A percentile compares a stretch with the other conserved stretches of the same genome.
These are phyloP conservation scores for Tephrocybe sp. DNA, from an alignment of 768 basidiomycete genomes.

Conservation along the genomic window DNA sequence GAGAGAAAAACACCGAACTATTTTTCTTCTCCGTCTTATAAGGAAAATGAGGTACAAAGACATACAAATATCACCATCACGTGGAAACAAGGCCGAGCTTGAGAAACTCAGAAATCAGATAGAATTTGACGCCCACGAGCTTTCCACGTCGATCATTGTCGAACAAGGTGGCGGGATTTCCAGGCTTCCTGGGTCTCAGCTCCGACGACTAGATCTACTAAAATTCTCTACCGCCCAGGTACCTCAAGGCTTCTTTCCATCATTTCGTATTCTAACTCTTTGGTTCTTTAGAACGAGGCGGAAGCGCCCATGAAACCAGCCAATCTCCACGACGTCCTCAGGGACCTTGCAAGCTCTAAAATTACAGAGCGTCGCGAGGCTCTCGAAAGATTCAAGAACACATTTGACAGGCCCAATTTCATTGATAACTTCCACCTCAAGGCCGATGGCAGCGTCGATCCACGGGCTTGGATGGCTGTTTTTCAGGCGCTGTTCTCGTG, in stretches of 20 bases:
- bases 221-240: no score
- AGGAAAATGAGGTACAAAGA: not conserved
- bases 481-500: constrained; percentile 72
- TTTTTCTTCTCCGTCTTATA: not conserved
- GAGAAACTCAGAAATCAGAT: no score
- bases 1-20: not conserved
- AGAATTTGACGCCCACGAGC: no score
- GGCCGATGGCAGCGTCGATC: constrained; percentile 30
- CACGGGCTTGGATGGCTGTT: constrained; percentile 56
- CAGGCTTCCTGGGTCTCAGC: not conserved
- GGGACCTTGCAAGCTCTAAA: constrained; percentile 57
- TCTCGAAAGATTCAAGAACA: constrained; percentile 44
- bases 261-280: not conserved
- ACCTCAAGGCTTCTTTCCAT: no score
- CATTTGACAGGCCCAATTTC: constrained; percentile 49
- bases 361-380: constrained; percentile 71
- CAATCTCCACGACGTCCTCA: constrained; percentile 44
- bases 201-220: no score
- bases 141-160: not conserved
- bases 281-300: not conserved
- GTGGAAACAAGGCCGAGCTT: constrained; percentile 5
- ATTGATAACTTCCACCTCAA: constrained; percentile 43
- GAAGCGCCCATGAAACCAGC: constrained; percentile 8
- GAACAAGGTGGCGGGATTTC: no score
- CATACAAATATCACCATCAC: constrained; percentile 8